A percentile compares a stretch with the other conserved stretches of the same genome.
phyloP scores from a whole-genome alignment of 371 early-diverging fungal species.

The Catenaria anguillulae region DNA sequence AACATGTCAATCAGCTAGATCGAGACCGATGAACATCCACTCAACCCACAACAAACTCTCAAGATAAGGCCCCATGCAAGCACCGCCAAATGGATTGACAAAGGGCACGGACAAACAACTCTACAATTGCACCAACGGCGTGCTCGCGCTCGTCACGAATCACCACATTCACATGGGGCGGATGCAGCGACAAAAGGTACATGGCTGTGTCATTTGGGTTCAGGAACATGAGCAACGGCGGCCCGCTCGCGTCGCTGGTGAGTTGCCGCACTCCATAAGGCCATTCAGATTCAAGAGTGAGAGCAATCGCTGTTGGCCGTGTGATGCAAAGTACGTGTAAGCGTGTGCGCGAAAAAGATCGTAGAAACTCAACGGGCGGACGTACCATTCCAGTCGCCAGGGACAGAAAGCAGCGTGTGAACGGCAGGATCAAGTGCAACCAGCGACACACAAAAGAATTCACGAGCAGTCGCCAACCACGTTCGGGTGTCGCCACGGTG shows the following conservation, averaged over 20 bases:
- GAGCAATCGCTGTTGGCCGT: background rate
- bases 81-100: background rate
- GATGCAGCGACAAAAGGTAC: conserved; percentile 2
- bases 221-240: background rate
- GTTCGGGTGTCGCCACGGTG: background rate
- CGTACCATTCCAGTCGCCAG: background rate
- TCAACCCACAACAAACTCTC: no score
- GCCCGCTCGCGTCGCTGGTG: background rate
- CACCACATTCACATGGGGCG: conserved; percentile 1
- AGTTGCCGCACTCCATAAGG: background rate
- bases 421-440: background rate
- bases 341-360: no score
- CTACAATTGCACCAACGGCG: background rate
- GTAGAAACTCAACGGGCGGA: no score
- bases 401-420: background rate
- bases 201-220: background rate
- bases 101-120: background rate
- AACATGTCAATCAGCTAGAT: no score
- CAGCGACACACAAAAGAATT: background rate
- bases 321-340: no score
- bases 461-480: background rate
- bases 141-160: conserved; percentile 1
- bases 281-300: background rate
- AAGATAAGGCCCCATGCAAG: no score
- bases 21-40: no score